Base-by-base conservation (phyloP, 495 filamentous ascomycete genomes). In the Penicillium chermesinum region DNA sequence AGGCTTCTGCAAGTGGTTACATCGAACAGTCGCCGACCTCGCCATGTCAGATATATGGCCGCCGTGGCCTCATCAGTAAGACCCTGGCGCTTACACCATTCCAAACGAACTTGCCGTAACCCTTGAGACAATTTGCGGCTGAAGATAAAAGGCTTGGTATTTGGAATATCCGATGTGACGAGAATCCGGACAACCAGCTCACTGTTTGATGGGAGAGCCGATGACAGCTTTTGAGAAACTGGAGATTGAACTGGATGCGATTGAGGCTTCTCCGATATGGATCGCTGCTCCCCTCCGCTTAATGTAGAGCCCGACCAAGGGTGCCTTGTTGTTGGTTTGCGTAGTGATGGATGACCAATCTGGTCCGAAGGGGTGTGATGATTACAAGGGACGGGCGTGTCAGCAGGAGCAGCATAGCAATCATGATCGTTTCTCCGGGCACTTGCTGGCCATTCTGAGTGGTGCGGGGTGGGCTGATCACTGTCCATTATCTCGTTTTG, bases 1-100 rank as follows among this genome's bases (percentile, higher is more conserved):
- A 73, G 44, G 22, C 84, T 83, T 40, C 72, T 78, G 52, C 87
- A 85, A 5, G 83, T 90, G 18, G 85, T 87, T 22, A 82, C 72
- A 48, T 86, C 80, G 54, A 82, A 94, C 2, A 95, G 59, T 49
- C 82, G 79, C 38, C 80, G 81, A 7, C 81, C 79, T 42, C 81
- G 84, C 85, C 89, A 95, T 2, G 87, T 91, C 13, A 96, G 64
- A 54, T 89, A 86, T 7, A 96, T 67, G 6, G 69, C 59, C 17
- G 64, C 62, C 13, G 75, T 66, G 34, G 72, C 48, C 7, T 73
- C 73, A 2, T 59, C 53, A 1, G 64, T 52, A 39, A 89, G 72
- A 2, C 56, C 64, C 51, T 89, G 83, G 17, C 69, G 73, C 10
- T 76, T 64, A 52, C 78, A 87, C 87, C 88, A 95, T 18, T 76